Percentiles rank a stretch among this genome's conserved stretches.
Evolutionary conservation across 1,139 yeast species (phyloP).

Genomic region (Candida freyschussii): DNA sequence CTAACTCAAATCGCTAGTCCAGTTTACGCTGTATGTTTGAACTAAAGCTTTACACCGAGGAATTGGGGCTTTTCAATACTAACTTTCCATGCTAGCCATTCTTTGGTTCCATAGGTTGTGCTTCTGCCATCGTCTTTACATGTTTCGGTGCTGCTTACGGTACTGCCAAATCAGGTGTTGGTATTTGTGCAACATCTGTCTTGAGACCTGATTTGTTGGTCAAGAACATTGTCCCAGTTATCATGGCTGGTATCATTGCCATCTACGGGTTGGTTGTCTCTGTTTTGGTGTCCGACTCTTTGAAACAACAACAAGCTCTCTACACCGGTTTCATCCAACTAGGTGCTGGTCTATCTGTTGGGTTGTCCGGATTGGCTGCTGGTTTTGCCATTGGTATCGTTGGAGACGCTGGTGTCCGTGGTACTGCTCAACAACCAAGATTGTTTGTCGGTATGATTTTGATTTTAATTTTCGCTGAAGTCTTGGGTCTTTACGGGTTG

Average conservation of each 20-base stretch:
- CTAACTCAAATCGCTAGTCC: too few species aligned
- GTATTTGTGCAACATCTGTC: slow-evolving; percentile 98
- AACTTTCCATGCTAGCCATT: slow-evolving; percentile 49
- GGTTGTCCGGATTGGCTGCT: slow-evolving; percentile 94
- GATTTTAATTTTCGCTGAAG: slow-evolving; percentile 98
- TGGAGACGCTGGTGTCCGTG: slow-evolving; percentile 98
- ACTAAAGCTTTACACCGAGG: too few species aligned
- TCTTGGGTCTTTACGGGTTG: slow-evolving; percentile 93
- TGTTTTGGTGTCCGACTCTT: slow-evolving; percentile 87
- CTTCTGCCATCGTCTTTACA: slow-evolving; percentile 97
- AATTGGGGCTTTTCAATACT: slow-evolving; percentile 10
- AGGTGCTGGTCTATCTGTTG: slow-evolving; percentile 98
- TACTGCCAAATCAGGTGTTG: slow-evolving; percentile 99
- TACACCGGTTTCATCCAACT: slow-evolving; percentile 97
- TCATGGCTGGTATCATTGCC: slow-evolving; percentile 99
- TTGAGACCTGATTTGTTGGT: slow-evolving; percentile 94
- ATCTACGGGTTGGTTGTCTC: slow-evolving; percentile 97
- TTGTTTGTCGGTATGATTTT: slow-evolving; percentile 96
- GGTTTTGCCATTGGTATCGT: slow-evolving; percentile 98
- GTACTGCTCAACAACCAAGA: slow-evolving; percentile 94
- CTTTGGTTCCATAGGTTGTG: slow-evolving; percentile 98
- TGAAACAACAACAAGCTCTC: slow-evolving; percentile 86
- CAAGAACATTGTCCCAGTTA: slow-evolving; percentile 88
- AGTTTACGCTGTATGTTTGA: slow-evolving; percentile 54
- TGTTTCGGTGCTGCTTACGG: slow-evolving; percentile 99